Evolutionary conservation across 2,329 filamentous ascomycete genomes (phyloP).

Genomic region (Penicillium digitatum): DNA sequence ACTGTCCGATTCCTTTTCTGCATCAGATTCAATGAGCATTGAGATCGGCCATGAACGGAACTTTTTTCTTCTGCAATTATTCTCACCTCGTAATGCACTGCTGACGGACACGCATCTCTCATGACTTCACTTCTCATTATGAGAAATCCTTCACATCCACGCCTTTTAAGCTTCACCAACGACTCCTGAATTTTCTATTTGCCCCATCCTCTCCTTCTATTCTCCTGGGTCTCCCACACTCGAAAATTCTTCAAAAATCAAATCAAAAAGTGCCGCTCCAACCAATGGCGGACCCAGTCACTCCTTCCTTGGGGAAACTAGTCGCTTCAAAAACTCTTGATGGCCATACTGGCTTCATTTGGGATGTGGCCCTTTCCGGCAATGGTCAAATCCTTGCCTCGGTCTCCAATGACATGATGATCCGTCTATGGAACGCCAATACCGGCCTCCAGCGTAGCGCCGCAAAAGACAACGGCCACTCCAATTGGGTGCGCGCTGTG

Average conservation of each 20-base stretch:
- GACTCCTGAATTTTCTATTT: neutral
- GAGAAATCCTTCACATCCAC: conserved; percentile 4
- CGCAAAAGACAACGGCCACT: conserved; percentile 8
- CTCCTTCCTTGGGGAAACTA: neutral
- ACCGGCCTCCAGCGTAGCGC: conserved; percentile 7
- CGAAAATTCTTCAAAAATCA: neutral
- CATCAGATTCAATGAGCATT: neutral
- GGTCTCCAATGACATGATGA: conserved; percentile 11
- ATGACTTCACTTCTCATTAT: conserved; percentile 4
- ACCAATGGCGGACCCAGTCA: neutral
- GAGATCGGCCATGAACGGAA: neutral
- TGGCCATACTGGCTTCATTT: conserved; percentile 9
- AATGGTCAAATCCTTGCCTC: conserved; percentile 8
- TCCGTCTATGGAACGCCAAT: conserved; percentile 10
- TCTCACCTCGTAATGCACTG: conserved; percentile 4
- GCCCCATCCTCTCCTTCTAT: neutral
- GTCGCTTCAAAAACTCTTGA: conserved; percentile 2
- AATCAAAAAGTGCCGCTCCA: neutral
- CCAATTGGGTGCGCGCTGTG: conserved; percentile 8
- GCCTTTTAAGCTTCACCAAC: neutral
- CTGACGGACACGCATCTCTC: conserved; percentile 1
- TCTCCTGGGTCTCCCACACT: neutral
- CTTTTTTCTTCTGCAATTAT: neutral
- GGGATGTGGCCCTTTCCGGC: conserved; percentile 6
- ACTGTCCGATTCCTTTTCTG: neutral